These are phyloP conservation scores for Colletotrichum orchidophilum DNA, from an alignment of 2,329 filamentous ascomycete species.

Conservation along the genomic window DNA sequence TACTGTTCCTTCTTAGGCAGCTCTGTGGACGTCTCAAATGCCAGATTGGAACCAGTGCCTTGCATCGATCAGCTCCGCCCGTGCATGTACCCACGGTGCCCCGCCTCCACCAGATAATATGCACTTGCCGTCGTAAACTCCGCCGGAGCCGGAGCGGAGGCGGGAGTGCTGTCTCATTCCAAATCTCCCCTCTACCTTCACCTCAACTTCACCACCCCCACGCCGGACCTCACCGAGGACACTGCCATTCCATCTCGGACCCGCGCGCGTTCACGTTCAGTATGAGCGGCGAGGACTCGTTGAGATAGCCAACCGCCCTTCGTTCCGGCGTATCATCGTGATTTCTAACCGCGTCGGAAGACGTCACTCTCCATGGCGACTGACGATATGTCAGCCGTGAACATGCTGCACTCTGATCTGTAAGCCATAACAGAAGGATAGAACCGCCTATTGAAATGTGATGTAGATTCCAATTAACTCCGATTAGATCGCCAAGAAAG, in stretches of 20 bases:
- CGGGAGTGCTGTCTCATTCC: background rate
- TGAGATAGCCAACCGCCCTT: background rate
- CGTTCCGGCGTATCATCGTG: background rate
- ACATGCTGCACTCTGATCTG: conserved; percentile 19
- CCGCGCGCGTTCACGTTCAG: background rate
- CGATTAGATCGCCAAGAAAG: too few species aligned
- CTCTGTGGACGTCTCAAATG: background rate
- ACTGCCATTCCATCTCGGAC: background rate
- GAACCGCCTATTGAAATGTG: background rate
- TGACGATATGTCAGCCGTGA: conserved; percentile 16
- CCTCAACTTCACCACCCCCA: background rate
- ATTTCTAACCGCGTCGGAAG: background rate
- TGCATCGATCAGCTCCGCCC: background rate
- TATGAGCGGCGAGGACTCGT: background rate
- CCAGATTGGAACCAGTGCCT: background rate
- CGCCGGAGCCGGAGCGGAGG: background rate
- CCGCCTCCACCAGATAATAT: background rate
- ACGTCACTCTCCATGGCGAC: background rate
- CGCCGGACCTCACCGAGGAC: background rate
- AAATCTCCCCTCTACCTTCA: background rate
- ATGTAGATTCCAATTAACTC: background rate
- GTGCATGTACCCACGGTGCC: too few species aligned
- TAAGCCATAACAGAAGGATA: conserved; percentile 8
- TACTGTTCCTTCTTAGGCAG: background rate
- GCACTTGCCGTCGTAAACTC: background rate